A percentile compares a stretch with the other conserved stretches of the same genome.
phyloP scores from a whole-genome alignment of 2,329 filamentous ascomycete species.

The Aspergillus pseudoglaucus region DNA sequence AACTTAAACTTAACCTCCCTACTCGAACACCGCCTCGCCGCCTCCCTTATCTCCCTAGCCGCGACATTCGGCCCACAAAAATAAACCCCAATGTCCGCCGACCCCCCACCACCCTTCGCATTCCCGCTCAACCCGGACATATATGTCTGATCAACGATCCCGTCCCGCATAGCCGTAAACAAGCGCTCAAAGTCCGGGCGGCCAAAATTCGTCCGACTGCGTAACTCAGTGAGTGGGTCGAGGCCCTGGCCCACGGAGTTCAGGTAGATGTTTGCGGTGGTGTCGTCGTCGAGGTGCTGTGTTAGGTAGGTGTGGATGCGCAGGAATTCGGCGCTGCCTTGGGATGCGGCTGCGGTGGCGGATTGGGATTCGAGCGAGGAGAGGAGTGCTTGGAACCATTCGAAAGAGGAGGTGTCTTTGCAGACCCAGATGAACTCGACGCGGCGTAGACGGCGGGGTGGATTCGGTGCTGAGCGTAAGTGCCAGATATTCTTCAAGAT shows the following conservation, averaged over 20 bases:
- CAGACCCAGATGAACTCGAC: constrained; percentile 99
- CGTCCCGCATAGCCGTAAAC: constrained; percentile 78
- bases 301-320: constrained; percentile 98
- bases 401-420: constrained; percentile 90
- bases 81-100: constrained; percentile 90
- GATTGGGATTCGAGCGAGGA: constrained; percentile 86
- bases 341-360: constrained; percentile 57
- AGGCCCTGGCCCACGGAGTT: constrained; percentile 84
- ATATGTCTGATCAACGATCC: constrained; percentile 78
- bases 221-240: constrained; percentile 88
- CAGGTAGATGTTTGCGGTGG: constrained; percentile 90
- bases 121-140: constrained; percentile 72
- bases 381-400: constrained; percentile 96
- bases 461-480: constrained; percentile 80
- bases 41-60: constrained; percentile 78
- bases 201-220: constrained; percentile 86
- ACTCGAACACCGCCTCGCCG: constrained; percentile 65
- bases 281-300: constrained; percentile 85
- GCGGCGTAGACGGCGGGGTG: constrained; percentile 78
- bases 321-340: constrained; percentile 64
- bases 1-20: constrained; percentile 88
- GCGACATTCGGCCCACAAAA: constrained; percentile 83
- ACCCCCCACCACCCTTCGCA: constrained; percentile 34
- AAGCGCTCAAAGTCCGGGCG: constrained; percentile 80
- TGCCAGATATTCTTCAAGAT: constrained; percentile 99